Conservation (phyloP, 2,329 filamentous ascomycete genomes). For the Colletotrichum sp. region DNA sequence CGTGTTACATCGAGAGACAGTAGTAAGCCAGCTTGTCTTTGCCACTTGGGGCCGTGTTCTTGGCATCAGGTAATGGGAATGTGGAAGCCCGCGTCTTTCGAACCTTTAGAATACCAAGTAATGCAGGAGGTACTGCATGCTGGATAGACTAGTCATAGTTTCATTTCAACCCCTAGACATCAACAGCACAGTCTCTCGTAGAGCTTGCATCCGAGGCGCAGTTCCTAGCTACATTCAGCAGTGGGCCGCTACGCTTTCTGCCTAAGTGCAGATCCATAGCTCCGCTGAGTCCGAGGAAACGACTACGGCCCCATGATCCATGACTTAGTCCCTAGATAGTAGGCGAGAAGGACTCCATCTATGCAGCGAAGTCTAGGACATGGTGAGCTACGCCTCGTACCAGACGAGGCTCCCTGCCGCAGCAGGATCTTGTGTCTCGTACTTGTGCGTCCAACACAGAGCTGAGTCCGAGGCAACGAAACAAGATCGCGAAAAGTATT, state of each 20-base stretch:
- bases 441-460: accelerated
- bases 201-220: neutral
- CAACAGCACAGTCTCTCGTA: neutral
- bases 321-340: neutral
- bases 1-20: neutral
- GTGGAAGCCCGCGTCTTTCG: neutral
- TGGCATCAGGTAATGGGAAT: neutral
- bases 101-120: neutral
- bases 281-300: neutral
- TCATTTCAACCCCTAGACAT: neutral
- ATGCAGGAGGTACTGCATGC: neutral
- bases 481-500: neutral
- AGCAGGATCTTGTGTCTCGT: neutral
- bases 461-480: neutral
- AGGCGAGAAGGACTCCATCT: neutral
- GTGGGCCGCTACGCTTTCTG: neutral
- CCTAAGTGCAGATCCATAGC: neutral
- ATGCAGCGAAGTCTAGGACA: neutral
- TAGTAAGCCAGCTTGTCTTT: neutral
- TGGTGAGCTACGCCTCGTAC: neutral
- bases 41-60: neutral
- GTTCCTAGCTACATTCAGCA: neutral
- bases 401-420: neutral
- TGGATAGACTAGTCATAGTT: neutral
- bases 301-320: neutral